A percentile compares a stretch with the other conserved stretches of the same genome.
Evolutionary conservation across 345 rosid species (phyloP).

Genomic region (Salix udensis): DNA sequence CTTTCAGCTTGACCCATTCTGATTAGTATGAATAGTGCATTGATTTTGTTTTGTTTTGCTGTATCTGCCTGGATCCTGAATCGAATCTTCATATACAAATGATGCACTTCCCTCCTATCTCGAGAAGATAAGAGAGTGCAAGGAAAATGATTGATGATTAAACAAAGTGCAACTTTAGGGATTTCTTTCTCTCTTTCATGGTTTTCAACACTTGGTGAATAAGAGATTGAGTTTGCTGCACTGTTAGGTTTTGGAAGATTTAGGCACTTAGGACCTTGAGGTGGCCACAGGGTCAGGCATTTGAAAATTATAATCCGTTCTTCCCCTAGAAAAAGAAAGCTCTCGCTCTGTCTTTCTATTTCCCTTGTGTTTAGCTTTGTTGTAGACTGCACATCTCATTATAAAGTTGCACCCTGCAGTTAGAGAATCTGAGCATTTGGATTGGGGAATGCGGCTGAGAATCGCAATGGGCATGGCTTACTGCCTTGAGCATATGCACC

Average conservation of each 20-base stretch:
- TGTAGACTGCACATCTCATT: background rate
- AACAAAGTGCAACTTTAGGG: background rate
- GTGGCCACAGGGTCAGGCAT: background rate
- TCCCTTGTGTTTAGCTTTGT: background rate
- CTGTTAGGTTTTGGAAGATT: background rate
- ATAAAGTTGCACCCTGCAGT: conserved; percentile 40
- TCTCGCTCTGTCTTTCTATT: background rate
- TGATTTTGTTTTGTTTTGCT: background rate
- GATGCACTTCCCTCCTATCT: background rate
- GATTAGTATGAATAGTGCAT: background rate
- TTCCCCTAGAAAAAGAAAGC: background rate
- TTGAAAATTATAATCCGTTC: background rate
- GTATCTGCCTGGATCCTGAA: too few relatives aligned
- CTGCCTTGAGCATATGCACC: conserved; percentile 93
- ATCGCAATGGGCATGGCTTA: conserved; percentile 83
- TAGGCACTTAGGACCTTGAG: background rate
- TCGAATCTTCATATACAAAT: background rate
- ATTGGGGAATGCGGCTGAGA: conserved; percentile 78
- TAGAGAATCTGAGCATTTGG: conserved; percentile 76
- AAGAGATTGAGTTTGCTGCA: background rate
- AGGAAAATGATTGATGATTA: background rate
- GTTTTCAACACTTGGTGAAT: background rate
- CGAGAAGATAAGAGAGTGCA: background rate
- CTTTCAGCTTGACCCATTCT: too few relatives aligned
- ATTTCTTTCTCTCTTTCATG: background rate